Percentiles rank a stretch among this genome's conserved stretches.
Conservation (phyloP, 2,329 filamentous ascomycete species). For the Alternaria incomplexa region DNA sequence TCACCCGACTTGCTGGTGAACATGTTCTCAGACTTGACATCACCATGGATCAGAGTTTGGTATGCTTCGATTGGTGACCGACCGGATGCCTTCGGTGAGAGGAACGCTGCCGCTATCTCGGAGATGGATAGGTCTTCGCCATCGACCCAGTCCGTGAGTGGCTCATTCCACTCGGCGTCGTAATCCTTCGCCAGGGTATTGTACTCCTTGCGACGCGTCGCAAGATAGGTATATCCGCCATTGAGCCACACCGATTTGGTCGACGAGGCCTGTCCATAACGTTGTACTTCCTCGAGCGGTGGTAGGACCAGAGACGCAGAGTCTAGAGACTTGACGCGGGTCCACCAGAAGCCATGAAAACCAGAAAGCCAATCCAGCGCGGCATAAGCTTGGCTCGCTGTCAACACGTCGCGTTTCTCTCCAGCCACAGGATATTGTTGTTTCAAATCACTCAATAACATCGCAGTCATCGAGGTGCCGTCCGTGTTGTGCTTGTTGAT, state of each 20-base stretch:
- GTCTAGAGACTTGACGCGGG: conserved; percentile 28
- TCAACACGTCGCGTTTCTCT: conserved; percentile 59
- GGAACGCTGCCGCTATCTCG: conserved; percentile 60
- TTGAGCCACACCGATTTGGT: conserved; percentile 62
- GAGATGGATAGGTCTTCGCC: conserved; percentile 51
- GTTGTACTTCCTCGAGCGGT: conserved; percentile 60
- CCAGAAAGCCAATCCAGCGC: conserved; percentile 67
- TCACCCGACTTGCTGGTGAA: conserved; percentile 61
- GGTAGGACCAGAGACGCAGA: conserved; percentile 56
- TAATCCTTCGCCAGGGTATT: conserved; percentile 53
- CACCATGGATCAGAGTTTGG: conserved; percentile 69
- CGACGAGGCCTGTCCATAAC: conserved; percentile 31
- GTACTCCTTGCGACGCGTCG: conserved; percentile 66
- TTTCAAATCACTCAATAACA: conserved; percentile 64
- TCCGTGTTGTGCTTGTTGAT: conserved; percentile 51
- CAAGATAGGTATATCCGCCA: conserved; percentile 72
- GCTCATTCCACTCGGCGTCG: conserved; percentile 62
- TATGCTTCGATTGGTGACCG: conserved; percentile 47
- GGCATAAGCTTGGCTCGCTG: conserved; percentile 56
- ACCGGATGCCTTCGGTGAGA: conserved; percentile 50
- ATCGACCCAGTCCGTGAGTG: conserved; percentile 52
- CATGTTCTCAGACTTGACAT: conserved; percentile 73
- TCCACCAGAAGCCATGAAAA: conserved; percentile 66
- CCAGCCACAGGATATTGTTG: conserved; percentile 62
- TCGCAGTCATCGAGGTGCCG: conserved; percentile 56